Conservation (phyloP, 495 filamentous ascomycete genomes). For the Xylaria venustula region DNA sequence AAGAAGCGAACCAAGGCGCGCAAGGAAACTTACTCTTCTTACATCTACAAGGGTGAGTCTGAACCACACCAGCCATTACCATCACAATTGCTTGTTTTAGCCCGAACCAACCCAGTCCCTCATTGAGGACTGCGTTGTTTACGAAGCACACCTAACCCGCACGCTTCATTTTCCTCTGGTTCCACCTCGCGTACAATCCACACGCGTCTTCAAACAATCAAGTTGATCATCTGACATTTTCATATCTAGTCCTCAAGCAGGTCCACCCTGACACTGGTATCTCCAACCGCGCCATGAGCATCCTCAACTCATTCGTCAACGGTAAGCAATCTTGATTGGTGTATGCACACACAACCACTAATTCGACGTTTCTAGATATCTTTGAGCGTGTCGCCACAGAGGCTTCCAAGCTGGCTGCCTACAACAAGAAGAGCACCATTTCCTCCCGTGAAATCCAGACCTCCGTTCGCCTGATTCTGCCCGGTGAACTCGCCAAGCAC, state of each 20-base stretch:
- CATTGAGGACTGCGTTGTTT: background rate
- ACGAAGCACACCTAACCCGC: background rate
- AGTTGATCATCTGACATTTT: slow-evolving; percentile 12
- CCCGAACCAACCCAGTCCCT: background rate
- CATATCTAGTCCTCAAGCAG: slow-evolving; percentile 90
- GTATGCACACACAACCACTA: too few species aligned
- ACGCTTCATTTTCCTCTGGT: background rate
- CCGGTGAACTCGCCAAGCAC: slow-evolving; percentile 98
- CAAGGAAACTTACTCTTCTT: slow-evolving; percentile 99
- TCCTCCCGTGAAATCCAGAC: slow-evolving; percentile 99
- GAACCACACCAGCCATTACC: background rate
- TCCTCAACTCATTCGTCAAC: slow-evolving; percentile 99
- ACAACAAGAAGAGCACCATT: slow-evolving; percentile 99
- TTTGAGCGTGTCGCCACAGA: slow-evolving; percentile 99
- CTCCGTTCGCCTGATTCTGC: slow-evolving; percentile 96
- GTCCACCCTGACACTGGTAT: slow-evolving; percentile 99
- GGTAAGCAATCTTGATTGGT: slow-evolving; percentile 56
- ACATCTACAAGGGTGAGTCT: slow-evolving; percentile 98
- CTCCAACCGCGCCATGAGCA: slow-evolving; percentile 99
- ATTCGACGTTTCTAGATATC: slow-evolving; percentile 63
- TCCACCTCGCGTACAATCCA: background rate
- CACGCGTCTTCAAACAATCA: background rate
- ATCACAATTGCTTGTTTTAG: background rate
- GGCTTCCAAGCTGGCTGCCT: slow-evolving; percentile 97
- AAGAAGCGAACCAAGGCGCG: slow-evolving; percentile 99